Evolutionary conservation across 2,329 filamentous ascomycete species (phyloP), one percentile per base, ranked within the genome.

Genomic region (Fusarium poae): DNA sequence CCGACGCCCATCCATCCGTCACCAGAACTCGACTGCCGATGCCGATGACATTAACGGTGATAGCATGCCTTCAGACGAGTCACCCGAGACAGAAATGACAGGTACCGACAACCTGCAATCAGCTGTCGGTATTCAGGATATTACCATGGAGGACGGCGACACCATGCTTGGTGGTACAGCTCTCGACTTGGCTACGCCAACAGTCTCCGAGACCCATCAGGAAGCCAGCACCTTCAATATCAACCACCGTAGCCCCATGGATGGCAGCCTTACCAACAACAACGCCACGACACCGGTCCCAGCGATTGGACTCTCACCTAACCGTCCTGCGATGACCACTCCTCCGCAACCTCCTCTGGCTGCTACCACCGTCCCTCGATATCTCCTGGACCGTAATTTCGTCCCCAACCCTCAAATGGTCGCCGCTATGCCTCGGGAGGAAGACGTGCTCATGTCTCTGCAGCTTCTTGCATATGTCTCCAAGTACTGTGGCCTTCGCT

Each of bases 381-480:
- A 95, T 75, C 86, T 94, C 27, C 87, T 93, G 51, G 92, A 97
- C 72, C 90, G 91, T 37, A 89, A 89, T 46, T 80, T 91, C 53
- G 86, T 89, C 37, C 88, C 92, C 27, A 88, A 89, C 74, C 87
- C 91, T 18, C 90, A 91, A 71, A 90, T 97, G 73, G 83, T 97
- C 32, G 92, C 94, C 29, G 91, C 94, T 13, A 97, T 98, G 92
- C 96, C 96, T 12, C 89, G 96, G 51, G 96, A 99, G 74, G 96
- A 99, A 79, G 96, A 99, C 75, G 96, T 99, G 4, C 85, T 99
- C 68, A 97, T 99, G 95, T 97, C 96, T 8, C 86, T 99, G 37
- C 96, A 99, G 80, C 88, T 99, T 21, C 87, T 99, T 45, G 96
- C 96, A 18, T 99, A 99, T 78, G 95, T 99, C 58, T 97, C 94